phyloP scores from a whole-genome alignment of 306 rosid species.

The cucumber (Cucumis sativus) region DNA sequence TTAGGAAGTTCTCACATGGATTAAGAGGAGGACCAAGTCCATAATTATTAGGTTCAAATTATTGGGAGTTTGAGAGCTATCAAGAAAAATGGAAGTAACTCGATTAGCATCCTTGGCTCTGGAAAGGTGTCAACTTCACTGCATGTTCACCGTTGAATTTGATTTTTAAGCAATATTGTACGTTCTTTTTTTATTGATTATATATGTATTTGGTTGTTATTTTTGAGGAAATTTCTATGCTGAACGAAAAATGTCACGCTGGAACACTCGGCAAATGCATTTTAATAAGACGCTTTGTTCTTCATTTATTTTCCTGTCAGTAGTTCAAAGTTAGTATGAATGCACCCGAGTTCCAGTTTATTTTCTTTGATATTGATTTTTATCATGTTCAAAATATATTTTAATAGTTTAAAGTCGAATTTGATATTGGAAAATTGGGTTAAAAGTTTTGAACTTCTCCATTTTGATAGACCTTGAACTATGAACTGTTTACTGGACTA shows the following conservation, averaged over 20 bases:
- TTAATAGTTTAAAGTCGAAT: no score
- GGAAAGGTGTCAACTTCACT: not conserved
- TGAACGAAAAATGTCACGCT: not conserved
- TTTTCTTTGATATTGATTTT: not conserved
- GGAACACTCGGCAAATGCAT: not conserved
- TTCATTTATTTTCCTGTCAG: not conserved
- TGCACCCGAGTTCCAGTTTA: not conserved
- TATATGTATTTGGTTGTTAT: not conserved
- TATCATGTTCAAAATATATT: not conserved
- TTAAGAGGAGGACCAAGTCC: not conserved
- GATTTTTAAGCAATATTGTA: not conserved
- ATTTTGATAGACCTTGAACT: not conserved
- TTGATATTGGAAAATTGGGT: not conserved
- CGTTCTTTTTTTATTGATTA: not conserved
- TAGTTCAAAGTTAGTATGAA: not conserved
- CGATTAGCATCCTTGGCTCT: not conserved
- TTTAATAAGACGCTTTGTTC: not conserved
- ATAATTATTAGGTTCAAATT: not conserved
- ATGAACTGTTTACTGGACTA: not conserved
- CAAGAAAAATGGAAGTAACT: not conserved
- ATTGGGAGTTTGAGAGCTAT: not conserved
- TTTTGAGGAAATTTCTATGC: not conserved
- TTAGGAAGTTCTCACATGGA: not conserved
- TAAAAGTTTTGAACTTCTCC: not conserved
- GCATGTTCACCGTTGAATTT: not conserved